phyloP scores from a whole-genome alignment of 352 stramenopile genomes.

The Phytophthora sp. region DNA sequence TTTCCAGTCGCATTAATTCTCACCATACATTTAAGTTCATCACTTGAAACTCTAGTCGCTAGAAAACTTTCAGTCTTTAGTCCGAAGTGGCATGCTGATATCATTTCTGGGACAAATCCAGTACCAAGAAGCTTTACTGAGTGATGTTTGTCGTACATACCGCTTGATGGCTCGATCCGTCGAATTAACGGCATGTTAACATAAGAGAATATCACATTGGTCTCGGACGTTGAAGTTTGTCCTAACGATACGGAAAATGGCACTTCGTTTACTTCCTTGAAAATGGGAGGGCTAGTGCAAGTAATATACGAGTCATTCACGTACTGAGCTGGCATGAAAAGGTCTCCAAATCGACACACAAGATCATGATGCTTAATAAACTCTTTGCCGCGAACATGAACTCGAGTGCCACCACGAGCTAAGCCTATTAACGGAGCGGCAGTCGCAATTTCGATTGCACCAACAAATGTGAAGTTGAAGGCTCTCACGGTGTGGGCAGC shows the following conservation, averaged over 20 bases:
- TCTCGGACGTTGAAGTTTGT: conserved; percentile 9
- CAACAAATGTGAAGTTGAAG: conserved; percentile 48
- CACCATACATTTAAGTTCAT: conserved; percentile 24
- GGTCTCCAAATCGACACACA: conserved; percentile 43
- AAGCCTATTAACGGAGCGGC: conserved; percentile 32
- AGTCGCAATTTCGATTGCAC: conserved; percentile 38
- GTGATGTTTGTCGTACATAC: conserved; percentile 35
- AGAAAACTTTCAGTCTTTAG: conserved; percentile 9
- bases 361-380: conserved; percentile 43
- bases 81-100: conserved; percentile 39
- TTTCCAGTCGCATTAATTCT: conserved; percentile 14
- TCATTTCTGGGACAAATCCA: conserved; percentile 29
- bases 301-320: conserved; percentile 36
- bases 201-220: conserved; percentile 38
- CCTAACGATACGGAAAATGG: conserved; percentile 39
- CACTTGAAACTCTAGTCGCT: conserved; percentile 24
- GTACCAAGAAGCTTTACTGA: conserved; percentile 28
- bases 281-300: conserved; percentile 43
- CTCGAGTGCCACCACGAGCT: conserved; percentile 35
- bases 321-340: conserved; percentile 24
- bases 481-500: conserved; percentile 5
- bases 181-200: conserved; percentile 34
- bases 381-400: conserved; percentile 41
- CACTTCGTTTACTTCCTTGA: conserved; percentile 18
- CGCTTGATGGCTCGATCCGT: conserved; percentile 29